phyloP scores from a whole-genome alignment of 768 basidiomycete species.

The Kwoniella newhampshirensis region DNA sequence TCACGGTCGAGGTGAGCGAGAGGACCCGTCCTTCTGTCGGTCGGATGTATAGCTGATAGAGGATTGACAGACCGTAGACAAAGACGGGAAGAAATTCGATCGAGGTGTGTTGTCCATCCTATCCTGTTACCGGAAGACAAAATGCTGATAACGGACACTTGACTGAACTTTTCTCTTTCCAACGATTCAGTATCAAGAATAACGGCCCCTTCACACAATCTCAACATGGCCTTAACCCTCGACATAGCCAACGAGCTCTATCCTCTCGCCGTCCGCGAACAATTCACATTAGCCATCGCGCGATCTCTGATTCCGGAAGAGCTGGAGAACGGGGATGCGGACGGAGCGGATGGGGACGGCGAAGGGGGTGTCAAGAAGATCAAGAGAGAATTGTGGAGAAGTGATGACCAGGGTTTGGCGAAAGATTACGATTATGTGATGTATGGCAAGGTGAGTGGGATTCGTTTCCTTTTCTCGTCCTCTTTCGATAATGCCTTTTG shows the following conservation, averaged over 20 bases:
- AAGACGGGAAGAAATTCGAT: conserved; percentile 95
- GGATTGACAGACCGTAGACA: conserved; percentile 46
- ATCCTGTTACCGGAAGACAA: neutral
- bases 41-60: conserved; percentile 1
- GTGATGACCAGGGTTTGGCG: conserved; percentile 79
- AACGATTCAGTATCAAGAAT: conserved; percentile 77
- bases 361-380: conserved; percentile 27
- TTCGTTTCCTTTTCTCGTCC: neutral
- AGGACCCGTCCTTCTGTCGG: neutral
- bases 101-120: conserved; percentile 64
- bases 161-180: neutral
- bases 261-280: conserved; percentile 66
- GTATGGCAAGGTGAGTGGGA: conserved; percentile 80
- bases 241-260: conserved; percentile 94
- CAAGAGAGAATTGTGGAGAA: conserved; percentile 58
- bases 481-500: neutral
- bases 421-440: conserved; percentile 99
- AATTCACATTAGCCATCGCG: conserved; percentile 81
- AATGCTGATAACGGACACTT: neutral
- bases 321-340: conserved; percentile 21
- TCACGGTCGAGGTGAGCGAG: conserved; percentile 75
- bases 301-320: conserved; percentile 42
- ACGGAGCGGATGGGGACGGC: conserved; percentile 25
- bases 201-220: conserved; percentile 83
- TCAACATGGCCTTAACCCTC: conserved; percentile 86